Percentiles rank a stretch among this genome's conserved stretches.
These are phyloP conservation scores for Diplodia intermedia DNA, from an alignment of 2,329 filamentous ascomycete genomes.

Conservation along the genomic window DNA sequence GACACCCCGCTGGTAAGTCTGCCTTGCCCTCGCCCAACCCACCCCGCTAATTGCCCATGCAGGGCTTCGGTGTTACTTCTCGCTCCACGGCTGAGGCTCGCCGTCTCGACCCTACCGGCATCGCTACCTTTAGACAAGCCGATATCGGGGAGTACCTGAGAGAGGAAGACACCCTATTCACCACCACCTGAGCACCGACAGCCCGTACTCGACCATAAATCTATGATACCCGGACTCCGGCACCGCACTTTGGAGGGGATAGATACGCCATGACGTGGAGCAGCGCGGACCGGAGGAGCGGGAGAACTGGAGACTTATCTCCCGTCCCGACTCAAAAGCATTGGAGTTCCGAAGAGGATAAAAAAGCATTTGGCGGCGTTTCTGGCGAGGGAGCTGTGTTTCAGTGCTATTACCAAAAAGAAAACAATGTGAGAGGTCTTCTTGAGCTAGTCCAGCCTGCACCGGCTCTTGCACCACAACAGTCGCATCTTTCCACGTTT, in stretches of 20 bases:
- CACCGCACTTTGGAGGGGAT: not conserved
- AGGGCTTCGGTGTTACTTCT: slow-evolving; percentile 93
- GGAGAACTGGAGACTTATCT: not conserved
- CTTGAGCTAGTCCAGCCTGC: not conserved
- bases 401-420: not conserved
- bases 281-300: not conserved
- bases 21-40: not conserved
- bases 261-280: not conserved
- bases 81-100: slow-evolving; percentile 83
- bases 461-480: not conserved
- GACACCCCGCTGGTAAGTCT: slow-evolving; percentile 74
- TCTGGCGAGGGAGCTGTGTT: not conserved
- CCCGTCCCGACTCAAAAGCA: not conserved
- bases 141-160: slow-evolving; percentile 95
- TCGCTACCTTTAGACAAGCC: slow-evolving; percentile 88
- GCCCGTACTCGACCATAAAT: not conserved
- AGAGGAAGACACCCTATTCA: slow-evolving; percentile 73
- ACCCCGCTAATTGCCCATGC: slow-evolving; percentile 34
- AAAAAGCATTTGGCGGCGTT: slow-evolving; percentile 30
- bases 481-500: not conserved
- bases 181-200: slow-evolving; percentile 49
- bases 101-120: slow-evolving; percentile 85
- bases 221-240: slow-evolving; percentile 16
- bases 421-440: not conserved
- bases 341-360: slow-evolving; percentile 10